Evolutionary conservation across 176 grass and related monocot species (phyloP).

Genomic region (Chloris gayana): DNA sequence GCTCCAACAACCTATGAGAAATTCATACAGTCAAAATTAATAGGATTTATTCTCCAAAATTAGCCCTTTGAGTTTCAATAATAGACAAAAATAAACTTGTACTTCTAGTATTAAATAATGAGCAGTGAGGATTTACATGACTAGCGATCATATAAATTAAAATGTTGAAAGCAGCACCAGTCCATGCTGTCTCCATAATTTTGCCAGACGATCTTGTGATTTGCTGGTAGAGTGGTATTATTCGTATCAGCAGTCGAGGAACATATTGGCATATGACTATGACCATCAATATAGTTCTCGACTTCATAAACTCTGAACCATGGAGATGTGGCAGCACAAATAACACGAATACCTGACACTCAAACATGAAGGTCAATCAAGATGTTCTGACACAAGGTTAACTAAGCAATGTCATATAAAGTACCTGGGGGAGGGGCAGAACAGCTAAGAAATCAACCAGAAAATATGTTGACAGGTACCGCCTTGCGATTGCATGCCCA

Average conservation of each 20-base stretch:
- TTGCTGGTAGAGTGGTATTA: slow-evolving; percentile 94
- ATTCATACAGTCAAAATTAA: not conserved
- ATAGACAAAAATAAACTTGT: too few species aligned
- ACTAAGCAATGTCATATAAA: slow-evolving; percentile 26
- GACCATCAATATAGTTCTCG: slow-evolving; percentile 67
- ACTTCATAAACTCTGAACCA: slow-evolving; percentile 55
- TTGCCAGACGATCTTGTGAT: slow-evolving; percentile 93
- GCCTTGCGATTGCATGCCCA: slow-evolving; percentile 62
- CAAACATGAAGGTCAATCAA: not conserved
- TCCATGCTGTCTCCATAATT: slow-evolving; percentile 96
- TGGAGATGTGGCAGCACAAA: slow-evolving; percentile 64
- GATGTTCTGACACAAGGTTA: not conserved
- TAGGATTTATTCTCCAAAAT: too few species aligned
- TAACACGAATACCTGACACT: slow-evolving; percentile 79
- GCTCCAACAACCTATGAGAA: slow-evolving; percentile 79
- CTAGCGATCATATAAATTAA: slow-evolving; percentile 98
- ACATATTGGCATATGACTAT: slow-evolving; percentile 91
- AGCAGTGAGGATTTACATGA: slow-evolving; percentile 65
- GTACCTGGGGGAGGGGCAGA: slow-evolving; percentile 94
- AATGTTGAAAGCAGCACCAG: slow-evolving; percentile 96
- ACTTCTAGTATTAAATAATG: not conserved
- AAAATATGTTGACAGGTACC: slow-evolving; percentile 51
- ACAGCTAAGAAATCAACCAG: slow-evolving; percentile 58
- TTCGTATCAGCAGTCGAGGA: slow-evolving; percentile 79
- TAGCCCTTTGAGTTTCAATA: too few species aligned